Conservation (phyloP, 2,329 filamentous ascomycete genomes). For the Botrytis aclada region DNA sequence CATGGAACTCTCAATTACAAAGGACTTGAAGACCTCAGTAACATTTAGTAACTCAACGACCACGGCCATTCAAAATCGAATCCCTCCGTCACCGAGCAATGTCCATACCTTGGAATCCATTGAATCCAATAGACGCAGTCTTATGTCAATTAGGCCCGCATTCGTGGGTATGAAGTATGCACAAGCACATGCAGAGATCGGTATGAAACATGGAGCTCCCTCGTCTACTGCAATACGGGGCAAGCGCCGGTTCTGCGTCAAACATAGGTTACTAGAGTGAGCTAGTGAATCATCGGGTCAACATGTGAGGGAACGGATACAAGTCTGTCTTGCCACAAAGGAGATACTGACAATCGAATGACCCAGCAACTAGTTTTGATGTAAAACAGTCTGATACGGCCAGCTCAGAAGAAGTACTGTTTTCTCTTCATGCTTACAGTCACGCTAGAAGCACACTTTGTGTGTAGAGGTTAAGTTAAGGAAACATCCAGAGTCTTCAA, state of each 20-base stretch:
- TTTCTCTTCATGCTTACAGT: neutral
- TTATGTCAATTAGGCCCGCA: neutral
- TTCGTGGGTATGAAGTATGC: neutral
- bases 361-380: neutral
- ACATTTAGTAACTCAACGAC: neutral
- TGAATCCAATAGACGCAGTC: neutral
- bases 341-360: neutral
- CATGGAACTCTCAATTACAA: neutral
- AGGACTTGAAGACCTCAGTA: neutral
- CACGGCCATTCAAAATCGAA: neutral
- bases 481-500: rapidly evolving
- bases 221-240: neutral
- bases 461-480: neutral
- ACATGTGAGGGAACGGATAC: neutral
- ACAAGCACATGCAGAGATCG: neutral
- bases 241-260: neutral
- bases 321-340: neutral
- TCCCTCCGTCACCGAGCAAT: neutral
- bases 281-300: neutral
- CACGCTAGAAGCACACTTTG: neutral
- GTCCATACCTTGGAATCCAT: neutral
- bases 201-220: neutral
- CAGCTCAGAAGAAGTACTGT: neutral
- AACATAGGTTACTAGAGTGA: neutral
- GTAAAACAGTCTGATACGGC: neutral